phyloP scores from a whole-genome alignment of 2,329 filamentous ascomycete genomes.

The Metarhizium anisopliae region DNA sequence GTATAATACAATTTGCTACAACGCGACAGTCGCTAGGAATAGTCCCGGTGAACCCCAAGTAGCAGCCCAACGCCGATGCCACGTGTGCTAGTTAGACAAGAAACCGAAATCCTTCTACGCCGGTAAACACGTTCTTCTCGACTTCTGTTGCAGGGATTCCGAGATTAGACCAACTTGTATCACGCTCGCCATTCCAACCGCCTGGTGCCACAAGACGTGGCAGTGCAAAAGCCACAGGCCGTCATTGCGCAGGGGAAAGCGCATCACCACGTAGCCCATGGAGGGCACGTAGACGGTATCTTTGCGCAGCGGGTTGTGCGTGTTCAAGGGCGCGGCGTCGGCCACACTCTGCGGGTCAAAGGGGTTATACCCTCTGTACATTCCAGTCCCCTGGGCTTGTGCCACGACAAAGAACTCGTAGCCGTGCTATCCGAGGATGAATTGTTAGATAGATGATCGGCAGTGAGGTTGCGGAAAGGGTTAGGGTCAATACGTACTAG shows the following conservation, averaged over 20 bases:
- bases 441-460: not conserved
- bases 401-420: slow-evolving; percentile 11
- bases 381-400: slow-evolving; percentile 1
- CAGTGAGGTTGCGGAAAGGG: too few species aligned
- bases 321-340: slow-evolving; percentile 3
- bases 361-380: slow-evolving; percentile 10
- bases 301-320: slow-evolving; percentile 19
- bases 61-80: not conserved
- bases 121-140: not conserved
- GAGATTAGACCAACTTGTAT: slow-evolving; percentile 8
- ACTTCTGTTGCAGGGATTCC: not conserved
- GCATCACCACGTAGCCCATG: slow-evolving; percentile 24
- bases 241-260: slow-evolving; percentile 23
- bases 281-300: slow-evolving; percentile 22
- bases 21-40: too few species aligned
- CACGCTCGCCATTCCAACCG: slow-evolving; percentile 20
- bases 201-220: slow-evolving; percentile 25
- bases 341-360: slow-evolving; percentile 4
- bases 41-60: not conserved
- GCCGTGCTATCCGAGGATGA: slow-evolving; percentile 9
- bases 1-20: too few species aligned
- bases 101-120: not conserved
- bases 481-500: slow-evolving; percentile 20
- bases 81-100: not conserved
- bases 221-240: slow-evolving; percentile 28